Evolutionary conservation across 139 green algal species (phyloP).

Genomic region (Choricystis sp.): DNA sequence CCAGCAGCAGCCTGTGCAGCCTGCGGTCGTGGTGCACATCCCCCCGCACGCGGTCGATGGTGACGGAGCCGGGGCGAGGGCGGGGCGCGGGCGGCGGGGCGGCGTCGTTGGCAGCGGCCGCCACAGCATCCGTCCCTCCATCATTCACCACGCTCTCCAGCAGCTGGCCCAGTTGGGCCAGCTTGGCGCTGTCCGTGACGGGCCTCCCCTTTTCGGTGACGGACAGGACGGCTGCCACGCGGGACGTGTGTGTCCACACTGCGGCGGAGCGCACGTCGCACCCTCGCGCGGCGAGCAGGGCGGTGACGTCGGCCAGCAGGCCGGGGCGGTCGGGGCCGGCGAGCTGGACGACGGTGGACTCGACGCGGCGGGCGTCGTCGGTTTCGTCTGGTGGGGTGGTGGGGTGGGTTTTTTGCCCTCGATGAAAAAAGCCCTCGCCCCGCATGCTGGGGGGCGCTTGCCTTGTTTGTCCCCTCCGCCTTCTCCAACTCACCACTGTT

Average conservation of each 20-base stretch:
- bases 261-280: slow-evolving; percentile 71
- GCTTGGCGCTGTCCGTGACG: slow-evolving; percentile 38
- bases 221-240: slow-evolving; percentile 63
- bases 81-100: slow-evolving; percentile 2
- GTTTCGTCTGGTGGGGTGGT: no score
- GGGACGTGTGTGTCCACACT: slow-evolving; percentile 64
- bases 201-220: slow-evolving; percentile 51
- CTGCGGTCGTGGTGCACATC: slow-evolving; percentile 74
- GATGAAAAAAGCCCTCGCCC: no score
- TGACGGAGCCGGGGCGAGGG: neutral
- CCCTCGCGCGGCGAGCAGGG: slow-evolving; percentile 56
- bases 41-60: slow-evolving; percentile 35
- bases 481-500: neutral
- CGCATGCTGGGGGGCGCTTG: no score
- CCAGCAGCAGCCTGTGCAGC: slow-evolving; percentile 80
- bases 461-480: neutral
- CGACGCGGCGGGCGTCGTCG: slow-evolving; percentile 13
- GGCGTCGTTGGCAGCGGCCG: neutral
- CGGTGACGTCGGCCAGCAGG: slow-evolving; percentile 65
- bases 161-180: slow-evolving; percentile 39
- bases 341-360: slow-evolving; percentile 75
- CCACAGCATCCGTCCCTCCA: neutral
- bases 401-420: no score
- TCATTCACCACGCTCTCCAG: slow-evolving; percentile 47
- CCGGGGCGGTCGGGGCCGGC: slow-evolving; percentile 59